Evolutionary conservation across 2,329 filamentous ascomycete genomes (phyloP), one percentile per base, ranked within the genome.

Genomic region (Monilinia fructigena): DNA sequence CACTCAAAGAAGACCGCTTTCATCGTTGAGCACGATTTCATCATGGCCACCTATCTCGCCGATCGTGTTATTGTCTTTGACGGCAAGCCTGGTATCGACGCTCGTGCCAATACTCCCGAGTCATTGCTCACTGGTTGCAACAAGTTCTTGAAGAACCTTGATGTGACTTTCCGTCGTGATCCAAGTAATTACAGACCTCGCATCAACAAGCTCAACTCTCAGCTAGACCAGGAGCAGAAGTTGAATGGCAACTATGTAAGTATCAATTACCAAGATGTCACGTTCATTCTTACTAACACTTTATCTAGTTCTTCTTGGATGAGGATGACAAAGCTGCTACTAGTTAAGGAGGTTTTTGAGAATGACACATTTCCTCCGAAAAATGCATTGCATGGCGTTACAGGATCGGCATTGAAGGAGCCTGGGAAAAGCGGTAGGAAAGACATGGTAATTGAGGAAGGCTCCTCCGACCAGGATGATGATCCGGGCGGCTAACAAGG

Each of bases 1-100:
- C 94, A 99, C 83, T 89, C 93, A 75, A 98, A 98, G 88, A 98
- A 98, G 87, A 99, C 95, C 0, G 95, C 95, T 61, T 99, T 99
- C 79, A 88, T 99, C 73, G 94, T 99, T 78, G 95, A 99, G 88
- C 95, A 99, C 90, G 95, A 99, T 85, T 98, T 99, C 83, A 97
- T 98, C 82, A 97, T 98, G 93, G 86, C 85, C 55, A 88, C 85
- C 23, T 86, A 86, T 72, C 82, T 87, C 63, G 86, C 95, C 55
- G 96, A 99, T 77, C 91, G 95, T 72, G 95, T 99, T 79, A 99
- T 99, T 76, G 95, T 99, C 76, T 99, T 99, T 76, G 95, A 98
- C 76, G 95, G 96, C 74, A 77, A 96, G 81, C 95, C 96, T 59
- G 95, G 93, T 76, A 85, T 96, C 73, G 84, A 96, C 73, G 86